Base-by-base conservation (phyloP, 306 rosid genomes). In the Lablab purpureus region DNA sequence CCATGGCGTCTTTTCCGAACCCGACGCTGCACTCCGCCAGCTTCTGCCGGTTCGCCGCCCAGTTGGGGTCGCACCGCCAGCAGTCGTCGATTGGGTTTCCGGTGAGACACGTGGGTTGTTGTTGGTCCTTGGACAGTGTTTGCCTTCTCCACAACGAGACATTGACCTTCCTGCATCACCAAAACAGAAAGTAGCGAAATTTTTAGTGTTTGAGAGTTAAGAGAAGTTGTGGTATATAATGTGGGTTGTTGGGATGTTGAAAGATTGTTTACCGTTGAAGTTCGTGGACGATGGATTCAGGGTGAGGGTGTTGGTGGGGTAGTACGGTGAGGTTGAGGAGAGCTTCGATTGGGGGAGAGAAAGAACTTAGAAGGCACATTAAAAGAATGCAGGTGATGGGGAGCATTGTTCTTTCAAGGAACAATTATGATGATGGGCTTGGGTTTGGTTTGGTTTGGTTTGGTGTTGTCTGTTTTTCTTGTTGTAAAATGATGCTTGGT, bases 41-140 rank as follows among this genome's bases (percentile, higher is more conserved):
- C 36, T 40, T 82, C 71, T 96, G 96, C 2, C 98, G 96, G 79
- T 93, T 85, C 0, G 74, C 46, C 2, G 81, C 78, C 98, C 97
- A 93, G 84, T 90, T 73, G 0, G 89, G 25, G 83, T 82, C 88
- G 88, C 98, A 96, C 2, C 92, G 87, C 99, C 98, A 96, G 85
- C 99, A 96, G 67, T 96, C 99, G 78, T 96, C 99, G 17, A 96
- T 62, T 1, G 99, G 99, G 65, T 96, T 96, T 0, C 98, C 99
- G 23, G 95, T 84, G 23, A 82, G 79, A 75, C 99, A 95, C 7
- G 36, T 1, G 18, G 71, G 3, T 75, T 90, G 3, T 75, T 90
- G 88, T 77, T 90, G 88, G 17, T 75, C 91, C 40, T 85, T 82
- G 10, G 88, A 67, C 6, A 91, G 83, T 7, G 82, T 81, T 73